Evolutionary conservation across 2,329 filamentous ascomycete genomes (phyloP).

Genomic region (Botrytis tulipae): DNA sequence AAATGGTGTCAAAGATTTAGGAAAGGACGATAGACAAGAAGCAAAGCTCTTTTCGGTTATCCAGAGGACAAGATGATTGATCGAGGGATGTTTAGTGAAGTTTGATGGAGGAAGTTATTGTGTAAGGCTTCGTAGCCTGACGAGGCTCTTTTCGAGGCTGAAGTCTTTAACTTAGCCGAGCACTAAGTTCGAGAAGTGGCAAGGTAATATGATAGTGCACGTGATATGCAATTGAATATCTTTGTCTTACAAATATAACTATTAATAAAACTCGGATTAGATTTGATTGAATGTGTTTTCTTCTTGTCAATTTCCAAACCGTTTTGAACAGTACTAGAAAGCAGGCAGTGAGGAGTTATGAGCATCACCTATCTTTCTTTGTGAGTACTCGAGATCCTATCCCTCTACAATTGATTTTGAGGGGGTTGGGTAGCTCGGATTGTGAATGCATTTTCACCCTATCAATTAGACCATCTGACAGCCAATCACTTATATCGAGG

Average conservation of each 20-base stretch:
- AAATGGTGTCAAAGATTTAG: background rate
- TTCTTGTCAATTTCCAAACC: background rate
- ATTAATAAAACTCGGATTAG: background rate
- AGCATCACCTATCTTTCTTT: background rate
- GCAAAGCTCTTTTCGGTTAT: slow-evolving; percentile 9
- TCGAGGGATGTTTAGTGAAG: background rate
- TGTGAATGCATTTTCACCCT: background rate
- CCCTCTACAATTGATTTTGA: background rate
- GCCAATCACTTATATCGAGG: background rate
- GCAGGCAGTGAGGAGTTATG: background rate
- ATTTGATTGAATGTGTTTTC: background rate
- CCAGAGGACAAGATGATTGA: slow-evolving; percentile 12
- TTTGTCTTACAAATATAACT: background rate
- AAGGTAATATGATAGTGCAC: background rate
- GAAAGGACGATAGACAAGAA: background rate
- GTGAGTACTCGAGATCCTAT: background rate
- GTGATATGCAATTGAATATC: background rate
- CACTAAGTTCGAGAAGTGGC: slow-evolving; percentile 11
- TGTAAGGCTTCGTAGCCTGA: slow-evolving; percentile 23
- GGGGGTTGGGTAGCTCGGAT: background rate
- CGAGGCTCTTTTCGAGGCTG: slow-evolving; percentile 22
- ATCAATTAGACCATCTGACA: background rate
- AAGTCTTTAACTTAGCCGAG: slow-evolving; percentile 21
- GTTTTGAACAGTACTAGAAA: background rate
- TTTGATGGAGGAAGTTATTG: slow-evolving; percentile 15